Evolutionary conservation across 192 early-diverging fungal species (phyloP), one percentile per base, ranked within the genome.

Genomic region (Spizellomyces sp.): DNA sequence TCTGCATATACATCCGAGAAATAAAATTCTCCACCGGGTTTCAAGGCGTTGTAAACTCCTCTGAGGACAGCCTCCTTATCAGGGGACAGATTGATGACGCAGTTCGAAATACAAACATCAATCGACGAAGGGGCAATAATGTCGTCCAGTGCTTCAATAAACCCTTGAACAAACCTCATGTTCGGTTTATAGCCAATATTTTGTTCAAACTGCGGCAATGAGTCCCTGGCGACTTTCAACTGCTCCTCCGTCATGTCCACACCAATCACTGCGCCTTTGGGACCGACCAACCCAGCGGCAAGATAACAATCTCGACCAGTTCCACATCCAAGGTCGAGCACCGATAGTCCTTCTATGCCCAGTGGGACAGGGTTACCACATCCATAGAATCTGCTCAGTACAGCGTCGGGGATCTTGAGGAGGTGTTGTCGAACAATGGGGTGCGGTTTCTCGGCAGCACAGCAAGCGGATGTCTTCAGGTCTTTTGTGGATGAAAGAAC

Each of bases 181-280:
- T 36, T n/a, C 0, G 59, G 59, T 12, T 15, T 17, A 36, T 61
- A 61, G 59, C 17, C 36, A 10, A 61, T 14, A 15, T 12, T n/a
- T 12, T 12, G 12, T 61, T n/a, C 15, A 22, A 61, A 61, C 12
- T n/a, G 1, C 10, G 1, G 59, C 4, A 61, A 27, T 17, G 59
- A 15, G 12, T 61, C 4, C 59, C 22, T 12, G 12, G 59, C 59
- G 15, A 61, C 59, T 61, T 17, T 22, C 10, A 61, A 27, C 22
- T 61, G 59, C 59, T 61, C 59, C n/a, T 61, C 59, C 12, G 59
- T 61, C 59, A 61, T 61, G 36, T 61, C 59, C 59, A 61, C 59
- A 12, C 59, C 59, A 61, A 61, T 61, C 59, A 61, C 59, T 10
- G n/a, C 12, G 12, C 59, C 59, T 2, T 12, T 61, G 10, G 15